Conservation (phyloP, 495 filamentous ascomycete genomes). For the Antarctomyces pellizariae region DNA sequence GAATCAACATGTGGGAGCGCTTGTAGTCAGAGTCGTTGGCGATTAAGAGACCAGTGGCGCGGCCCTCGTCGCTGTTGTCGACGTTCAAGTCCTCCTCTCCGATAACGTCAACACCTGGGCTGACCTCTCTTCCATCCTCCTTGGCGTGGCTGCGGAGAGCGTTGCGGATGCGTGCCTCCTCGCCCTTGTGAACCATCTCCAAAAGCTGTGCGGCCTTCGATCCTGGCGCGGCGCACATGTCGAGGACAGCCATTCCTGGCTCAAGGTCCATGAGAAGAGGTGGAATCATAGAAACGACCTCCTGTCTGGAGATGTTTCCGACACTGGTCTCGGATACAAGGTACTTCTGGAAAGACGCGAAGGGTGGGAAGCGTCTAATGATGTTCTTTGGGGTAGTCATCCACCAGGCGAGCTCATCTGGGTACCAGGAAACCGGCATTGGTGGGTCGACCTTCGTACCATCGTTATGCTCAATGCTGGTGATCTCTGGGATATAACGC, state of each 20-base stretch:
- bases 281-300: constrained; percentile 96
- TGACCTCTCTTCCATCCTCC: constrained; percentile 23
- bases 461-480: constrained; percentile 47
- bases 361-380: constrained; percentile 72
- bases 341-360: constrained; percentile 89
- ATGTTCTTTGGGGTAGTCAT: constrained; percentile 95
- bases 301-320: constrained; percentile 91
- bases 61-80: constrained; percentile 51
- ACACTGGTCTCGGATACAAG: constrained; percentile 92
- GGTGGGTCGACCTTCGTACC: constrained; percentile 62
- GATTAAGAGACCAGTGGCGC: constrained; percentile 74
- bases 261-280: constrained; percentile 77
- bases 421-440: constrained; percentile 65
- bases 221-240: constrained; percentile 89
- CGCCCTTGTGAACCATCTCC: constrained; percentile 78
- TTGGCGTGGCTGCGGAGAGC: constrained; percentile 28
- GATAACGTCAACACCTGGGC: constrained; percentile 23
- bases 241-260: constrained; percentile 77
- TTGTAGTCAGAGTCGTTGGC: constrained; percentile 93
- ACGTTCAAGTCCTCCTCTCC: constrained; percentile 24
- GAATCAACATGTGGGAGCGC: constrained; percentile 85
- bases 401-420: constrained; percentile 77
- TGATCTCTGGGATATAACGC: constrained; percentile 76
- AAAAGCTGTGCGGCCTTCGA: constrained; percentile 91
- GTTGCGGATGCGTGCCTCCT: constrained; percentile 57